These are phyloP conservation scores for Mycena amicta DNA, from an alignment of 768 basidiomycete species.

Conservation along the genomic window DNA sequence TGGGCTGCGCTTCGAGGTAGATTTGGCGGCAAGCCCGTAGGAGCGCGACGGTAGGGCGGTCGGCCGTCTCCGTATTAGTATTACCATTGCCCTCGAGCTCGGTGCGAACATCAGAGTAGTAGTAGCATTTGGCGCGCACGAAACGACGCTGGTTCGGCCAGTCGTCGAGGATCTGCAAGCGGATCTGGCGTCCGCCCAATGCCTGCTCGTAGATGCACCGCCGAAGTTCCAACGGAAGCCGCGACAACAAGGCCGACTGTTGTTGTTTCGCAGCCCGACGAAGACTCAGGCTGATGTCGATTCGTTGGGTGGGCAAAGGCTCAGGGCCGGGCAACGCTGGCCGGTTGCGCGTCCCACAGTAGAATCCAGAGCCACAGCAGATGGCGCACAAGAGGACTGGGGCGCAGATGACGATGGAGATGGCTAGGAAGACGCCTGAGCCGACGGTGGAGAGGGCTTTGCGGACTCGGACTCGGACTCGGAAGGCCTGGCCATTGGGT, in stretches of 20 bases:
- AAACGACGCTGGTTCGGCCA: background rate
- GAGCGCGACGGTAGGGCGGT: background rate
- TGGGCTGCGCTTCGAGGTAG: conserved; percentile 10
- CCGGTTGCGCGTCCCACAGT: no score
- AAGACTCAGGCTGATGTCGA: background rate
- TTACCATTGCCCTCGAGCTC: background rate
- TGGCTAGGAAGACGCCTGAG: no score
- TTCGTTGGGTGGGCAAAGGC: background rate
- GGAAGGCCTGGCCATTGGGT: no score
- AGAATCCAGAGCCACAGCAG: no score
- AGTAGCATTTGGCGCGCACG: background rate
- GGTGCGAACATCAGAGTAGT: no score
- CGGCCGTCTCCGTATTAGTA: background rate
- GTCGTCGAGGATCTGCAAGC: background rate
- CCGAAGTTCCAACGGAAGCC: conserved; percentile 10
- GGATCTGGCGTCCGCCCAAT: conserved; percentile 4
- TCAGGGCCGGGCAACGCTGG: background rate
- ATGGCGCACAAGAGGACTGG: no score
- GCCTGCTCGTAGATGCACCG: conserved; percentile 7
- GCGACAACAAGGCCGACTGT: background rate
- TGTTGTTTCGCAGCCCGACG: background rate
- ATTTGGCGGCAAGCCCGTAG: conserved; percentile 9
- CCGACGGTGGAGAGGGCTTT: no score
- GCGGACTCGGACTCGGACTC: no score
- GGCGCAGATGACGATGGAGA: no score